Evolutionary conservation across 805 yeast species (phyloP), one percentile per base, ranked within the genome.

Genomic region (Zygoascus ofunaensis): DNA sequence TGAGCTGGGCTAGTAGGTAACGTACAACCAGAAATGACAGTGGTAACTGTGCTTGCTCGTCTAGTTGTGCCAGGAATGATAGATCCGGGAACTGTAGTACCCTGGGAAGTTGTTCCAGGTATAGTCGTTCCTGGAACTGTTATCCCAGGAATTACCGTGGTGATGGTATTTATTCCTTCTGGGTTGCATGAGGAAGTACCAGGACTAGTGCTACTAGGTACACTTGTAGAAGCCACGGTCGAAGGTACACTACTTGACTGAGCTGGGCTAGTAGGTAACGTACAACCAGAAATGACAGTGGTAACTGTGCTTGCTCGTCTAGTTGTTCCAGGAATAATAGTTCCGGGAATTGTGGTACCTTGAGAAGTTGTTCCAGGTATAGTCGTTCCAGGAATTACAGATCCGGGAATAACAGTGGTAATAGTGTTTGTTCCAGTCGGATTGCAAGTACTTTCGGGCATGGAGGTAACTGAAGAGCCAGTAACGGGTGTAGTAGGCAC

Each of bases 321-420:
- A 10, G 55, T 42, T 2, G 47, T 46, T 49, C 45, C 32, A 35
- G 57, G 41, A 35, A 51, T 43, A 4, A 48, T 46, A n/a, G 45
- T 28, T 7, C 45, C 54, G 5, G 53, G 52, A 18, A 47, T 19
- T 7, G 37, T 18, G 4, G 42, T 24, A 18, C 32, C 42, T 5
- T 35, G 36, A n/a, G 42, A 21, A 14, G 50, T 49, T 2, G 45
- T 30, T n/a, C 54, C 55, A 32, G 53, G 54, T 7, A 37, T 37
- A 2, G 46, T 39, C 5, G 56, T 50, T 21, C 55, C 50, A 24
- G 51, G 57, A 19, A 55, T 21, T 4, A 55, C 52, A 8, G 55
- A 45, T 12, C 55, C 55, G 14, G 54, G 42, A n/a, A n/a, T n/a
- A 4, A 41, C 37, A 17, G 50, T 44, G 22, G 21, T 39, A 5